Conservation (phyloP, 2,329 filamentous ascomycete genomes). For the Ophiocordyceps camponoti-rufipedis region DNA sequence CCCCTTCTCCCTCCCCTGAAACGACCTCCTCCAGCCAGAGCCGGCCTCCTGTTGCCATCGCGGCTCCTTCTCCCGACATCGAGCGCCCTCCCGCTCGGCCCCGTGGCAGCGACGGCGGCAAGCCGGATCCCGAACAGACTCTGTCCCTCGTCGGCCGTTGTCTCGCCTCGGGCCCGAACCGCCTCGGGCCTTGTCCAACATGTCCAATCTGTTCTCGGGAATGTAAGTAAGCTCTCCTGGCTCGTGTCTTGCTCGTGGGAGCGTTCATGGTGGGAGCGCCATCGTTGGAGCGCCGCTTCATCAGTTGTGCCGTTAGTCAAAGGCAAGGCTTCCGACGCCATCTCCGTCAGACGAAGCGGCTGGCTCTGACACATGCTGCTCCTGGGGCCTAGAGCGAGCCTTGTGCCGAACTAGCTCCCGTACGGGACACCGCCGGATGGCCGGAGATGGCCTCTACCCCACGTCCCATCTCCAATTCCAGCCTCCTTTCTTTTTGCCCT, state of each 20-base stretch:
- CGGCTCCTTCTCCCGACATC: not conserved
- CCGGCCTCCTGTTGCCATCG: not conserved
- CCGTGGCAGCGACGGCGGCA: not conserved
- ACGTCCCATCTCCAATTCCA: not conserved
- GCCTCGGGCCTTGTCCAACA: conserved; percentile 13
- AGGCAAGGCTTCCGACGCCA: not conserved
- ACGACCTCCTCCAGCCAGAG: not conserved
- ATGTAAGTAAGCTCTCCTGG: conserved; percentile 28
- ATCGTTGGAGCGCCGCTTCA: not conserved
- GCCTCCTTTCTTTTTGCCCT: not conserved
- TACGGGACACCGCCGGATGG: not conserved
- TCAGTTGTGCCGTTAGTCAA: not conserved
- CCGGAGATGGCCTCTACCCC: not conserved
- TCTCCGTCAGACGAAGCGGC: not conserved
- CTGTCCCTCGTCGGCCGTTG: not conserved
- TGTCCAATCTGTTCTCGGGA: conserved; percentile 44
- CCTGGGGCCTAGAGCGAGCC: not conserved
- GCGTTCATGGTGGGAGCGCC: no score
- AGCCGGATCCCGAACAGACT: not conserved
- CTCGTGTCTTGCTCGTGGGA: not conserved
- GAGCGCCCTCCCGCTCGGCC: not conserved
- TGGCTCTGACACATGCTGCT: not conserved
- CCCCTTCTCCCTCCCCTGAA: not conserved
- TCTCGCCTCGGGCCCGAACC: conserved; percentile 1
- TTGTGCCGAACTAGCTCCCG: not conserved